Evolutionary conservation across 2,329 filamentous ascomycete species (phyloP), one percentile per base, ranked within the genome.

Genomic region (Ceratocystis harringtonii): DNA sequence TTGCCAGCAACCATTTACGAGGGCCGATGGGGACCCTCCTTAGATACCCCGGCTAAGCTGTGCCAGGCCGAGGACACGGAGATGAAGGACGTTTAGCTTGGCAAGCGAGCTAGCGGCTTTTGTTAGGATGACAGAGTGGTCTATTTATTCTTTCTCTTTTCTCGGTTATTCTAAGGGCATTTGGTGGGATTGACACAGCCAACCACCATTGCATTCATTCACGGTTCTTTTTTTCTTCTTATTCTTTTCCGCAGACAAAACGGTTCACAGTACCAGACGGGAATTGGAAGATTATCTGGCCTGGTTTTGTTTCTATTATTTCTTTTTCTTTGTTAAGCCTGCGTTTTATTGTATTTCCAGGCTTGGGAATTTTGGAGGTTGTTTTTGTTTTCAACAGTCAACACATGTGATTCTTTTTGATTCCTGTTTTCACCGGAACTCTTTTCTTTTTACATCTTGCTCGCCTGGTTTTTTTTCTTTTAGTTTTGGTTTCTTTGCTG

Each of bases 1-100:
- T 89, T 91, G 10, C 89, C 91, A 57, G 94, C 94, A n/a, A 96
- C 91, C 0, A 86, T 99, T 64, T 99, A 89, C 71, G 94, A 99
- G 76, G 94, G 94, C 68, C 94, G 90, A 73, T 99, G 92, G 88
- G 94, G 94, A 3, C 92, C 92, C 41, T 86, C 78, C n/a, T 17
- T 61, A 3, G 36, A 67, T 28, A 61, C 43, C 7, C 36, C 36
- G 36, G 44, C 55, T 4, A 41, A 57, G 50, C 15, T 58, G 48
- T 22, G 60, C 67, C 12, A 81, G 84, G 69, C 81, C 80, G 81
- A 83, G 71, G 82, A 84, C 69, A 82, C 80, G 3, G 81, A 83
- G 71, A 85, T 85, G 82, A 83, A 76, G 17, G 82, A 83, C 69
- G 80, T 81, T 64, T 84, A 76, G 75, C 36, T 41, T 41, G 36